These are phyloP conservation scores for Rhododendron vialii DNA, from an alignment of 148 eudicot genomes.

Conservation along the genomic window DNA sequence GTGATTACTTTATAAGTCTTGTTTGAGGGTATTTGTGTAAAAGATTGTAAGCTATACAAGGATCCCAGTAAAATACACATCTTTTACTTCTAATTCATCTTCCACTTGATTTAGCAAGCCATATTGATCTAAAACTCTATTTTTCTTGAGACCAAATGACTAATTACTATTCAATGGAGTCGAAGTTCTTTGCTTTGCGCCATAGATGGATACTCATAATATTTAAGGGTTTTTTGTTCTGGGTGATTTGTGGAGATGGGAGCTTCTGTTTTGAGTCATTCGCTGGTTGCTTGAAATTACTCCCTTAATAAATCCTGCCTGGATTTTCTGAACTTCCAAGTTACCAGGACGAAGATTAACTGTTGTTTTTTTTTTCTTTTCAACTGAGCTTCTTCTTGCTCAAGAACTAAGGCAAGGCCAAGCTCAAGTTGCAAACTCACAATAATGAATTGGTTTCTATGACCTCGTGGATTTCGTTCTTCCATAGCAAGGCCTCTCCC, in stretches of 20 bases:
- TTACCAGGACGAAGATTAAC: background rate
- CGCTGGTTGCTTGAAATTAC: background rate
- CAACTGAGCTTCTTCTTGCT: background rate
- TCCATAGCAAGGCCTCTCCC: background rate
- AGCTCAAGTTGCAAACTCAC: background rate
- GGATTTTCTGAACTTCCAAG: background rate
- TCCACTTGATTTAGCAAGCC: background rate
- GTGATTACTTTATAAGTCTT: background rate
- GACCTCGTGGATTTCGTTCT: background rate
- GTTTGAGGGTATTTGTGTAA: background rate
- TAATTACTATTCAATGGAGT: background rate
- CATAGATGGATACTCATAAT: background rate
- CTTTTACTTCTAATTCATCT: background rate
- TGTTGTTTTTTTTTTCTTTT: background rate
- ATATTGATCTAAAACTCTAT: background rate
- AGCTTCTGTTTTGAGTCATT: background rate
- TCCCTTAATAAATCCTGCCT: background rate
- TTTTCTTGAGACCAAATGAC: background rate
- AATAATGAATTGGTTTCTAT: background rate
- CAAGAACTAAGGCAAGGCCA: background rate
- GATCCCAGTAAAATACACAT: background rate
- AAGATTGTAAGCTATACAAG: background rate
- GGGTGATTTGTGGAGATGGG: background rate
- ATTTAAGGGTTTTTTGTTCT: background rate
- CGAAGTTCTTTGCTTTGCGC: background rate